These are phyloP conservation scores for Carex littledalei DNA, from an alignment of 176 grass and related monocot species.

Conservation along the genomic window DNA sequence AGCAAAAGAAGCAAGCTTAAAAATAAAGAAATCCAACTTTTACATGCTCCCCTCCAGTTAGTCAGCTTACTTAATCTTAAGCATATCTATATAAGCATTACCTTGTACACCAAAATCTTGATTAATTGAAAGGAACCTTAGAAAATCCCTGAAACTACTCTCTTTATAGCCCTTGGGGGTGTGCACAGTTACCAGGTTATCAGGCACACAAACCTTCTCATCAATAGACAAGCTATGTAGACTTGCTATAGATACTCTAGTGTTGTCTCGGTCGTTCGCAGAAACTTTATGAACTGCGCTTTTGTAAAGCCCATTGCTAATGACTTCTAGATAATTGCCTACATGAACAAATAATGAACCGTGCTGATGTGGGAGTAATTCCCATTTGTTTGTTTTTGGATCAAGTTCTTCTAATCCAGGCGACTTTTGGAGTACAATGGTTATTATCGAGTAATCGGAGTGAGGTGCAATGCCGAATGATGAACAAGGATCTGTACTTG, in stretches of 20 bases:
- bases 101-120: not conserved
- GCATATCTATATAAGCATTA: slow-evolving; percentile 8
- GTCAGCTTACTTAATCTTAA: slow-evolving; percentile 15
- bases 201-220: slow-evolving; percentile 29
- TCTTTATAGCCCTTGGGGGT: slow-evolving; percentile 17
- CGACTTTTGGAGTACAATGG: slow-evolving; percentile 22
- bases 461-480: slow-evolving; percentile 10
- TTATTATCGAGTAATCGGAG: slow-evolving; percentile 27
- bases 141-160: slow-evolving; percentile 20
- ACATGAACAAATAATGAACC: slow-evolving; percentile 12
- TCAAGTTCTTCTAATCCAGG: slow-evolving; percentile 21
- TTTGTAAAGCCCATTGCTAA: slow-evolving; percentile 27
- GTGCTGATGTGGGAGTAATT: not conserved
- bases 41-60: not conserved
- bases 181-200: not conserved
- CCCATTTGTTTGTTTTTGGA: slow-evolving; percentile 15
- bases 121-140: slow-evolving; percentile 11
- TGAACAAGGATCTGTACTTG: not conserved
- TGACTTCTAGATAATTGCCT: slow-evolving; percentile 30
- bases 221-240: slow-evolving; percentile 33
- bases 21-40: not conserved
- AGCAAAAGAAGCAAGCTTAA: not conserved
- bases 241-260: slow-evolving; percentile 29
- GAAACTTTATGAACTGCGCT: slow-evolving; percentile 9
- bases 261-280: not conserved